Evolutionary conservation across 164 flowering plant species (phyloP).

Genomic region (Sextonia rubra): DNA sequence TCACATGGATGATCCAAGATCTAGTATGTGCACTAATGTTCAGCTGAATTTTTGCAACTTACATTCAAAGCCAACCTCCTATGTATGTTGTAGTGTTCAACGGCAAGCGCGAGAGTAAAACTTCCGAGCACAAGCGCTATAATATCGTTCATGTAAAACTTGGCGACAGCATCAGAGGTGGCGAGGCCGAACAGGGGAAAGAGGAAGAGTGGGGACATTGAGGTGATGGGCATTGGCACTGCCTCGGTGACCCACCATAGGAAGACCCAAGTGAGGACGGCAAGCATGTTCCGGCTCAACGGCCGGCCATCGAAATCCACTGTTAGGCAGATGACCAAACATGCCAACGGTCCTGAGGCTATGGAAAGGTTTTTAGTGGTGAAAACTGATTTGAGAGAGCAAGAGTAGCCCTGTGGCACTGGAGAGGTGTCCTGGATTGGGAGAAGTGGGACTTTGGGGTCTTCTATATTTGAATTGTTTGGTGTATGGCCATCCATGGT

Average conservation of each 20-base stretch:
- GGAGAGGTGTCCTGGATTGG: slow-evolving; percentile 29
- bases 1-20: no score
- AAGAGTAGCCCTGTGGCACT: slow-evolving; percentile 21
- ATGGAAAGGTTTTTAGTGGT: slow-evolving; percentile 45
- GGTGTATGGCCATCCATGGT: background rate
- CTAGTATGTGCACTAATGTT: no score
- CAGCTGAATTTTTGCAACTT: slow-evolving; percentile 16
- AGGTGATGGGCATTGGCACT: slow-evolving; percentile 86
- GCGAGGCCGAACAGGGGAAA: slow-evolving; percentile 86
- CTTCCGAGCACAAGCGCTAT: slow-evolving; percentile 84
- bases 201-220: slow-evolving; percentile 86
- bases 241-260: slow-evolving; percentile 97
- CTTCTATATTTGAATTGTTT: slow-evolving; percentile 18
- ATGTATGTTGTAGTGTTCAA: slow-evolving; percentile 86
- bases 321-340: slow-evolving; percentile 33
- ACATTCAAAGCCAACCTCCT: slow-evolving; percentile 80
- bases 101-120: slow-evolving; percentile 90
- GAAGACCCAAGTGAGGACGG: slow-evolving; percentile 70
- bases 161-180: slow-evolving; percentile 65
- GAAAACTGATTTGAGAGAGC: slow-evolving; percentile 30
- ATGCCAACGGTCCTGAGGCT: slow-evolving; percentile 58
- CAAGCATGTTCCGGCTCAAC: slow-evolving; percentile 61
- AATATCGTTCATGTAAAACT: slow-evolving; percentile 83
- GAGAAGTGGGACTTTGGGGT: slow-evolving; percentile 50
- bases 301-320: slow-evolving; percentile 38